Evolutionary conservation across 257 asterid genomes (phyloP), one percentile per base, ranked within the genome.

Genomic region (Fraxinus quadrangulata): DNA sequence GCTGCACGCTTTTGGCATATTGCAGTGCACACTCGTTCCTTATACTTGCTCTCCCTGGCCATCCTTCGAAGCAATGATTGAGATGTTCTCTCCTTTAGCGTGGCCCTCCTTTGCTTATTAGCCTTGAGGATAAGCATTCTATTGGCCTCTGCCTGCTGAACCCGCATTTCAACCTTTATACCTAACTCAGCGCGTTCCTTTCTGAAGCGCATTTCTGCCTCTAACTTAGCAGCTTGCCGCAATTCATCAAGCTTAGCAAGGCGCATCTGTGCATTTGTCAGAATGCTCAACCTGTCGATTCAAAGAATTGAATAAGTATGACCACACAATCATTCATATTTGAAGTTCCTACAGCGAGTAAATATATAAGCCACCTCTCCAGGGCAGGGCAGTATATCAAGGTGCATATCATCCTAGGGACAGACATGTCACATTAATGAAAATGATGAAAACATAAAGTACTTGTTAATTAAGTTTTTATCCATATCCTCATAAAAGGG

Each of bases 131-230:
- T 84, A 81, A 80, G 97, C 89, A 89, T 70, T 79, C 99, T 89
- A 77, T 96, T 96, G 75, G 91, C 92, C 87, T 96, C 99, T 24
- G 99, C 99, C 83, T 93, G 89, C 83, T 39, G 94, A 70, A 93
- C 94, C 37, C 94, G 88, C 88, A 83, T 89, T 83, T 93, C 91
- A 69, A 93, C 97, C 86, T 90, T 93, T 19, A 96, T 82, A 72
- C 97, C 93, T 77, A 96, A 79, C 86, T 96, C 99, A 23, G 89
- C 97, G 65, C 93, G 89, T 86, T 96, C 90, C 87, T 84, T 86
- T 81, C 83, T 81, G 12, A 83, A 87, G 77, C 96, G 99, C 91
- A 87, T 83, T 87, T 93, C 98, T 30, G 80, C 91, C 77, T 85
- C 91, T 59, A 79, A 85, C 87, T 87, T 96, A 72, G 98, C 98